These are phyloP conservation scores for Nakazawaea molendinolei DNA, from an alignment of 805 yeast species.

Conservation along the genomic window DNA sequence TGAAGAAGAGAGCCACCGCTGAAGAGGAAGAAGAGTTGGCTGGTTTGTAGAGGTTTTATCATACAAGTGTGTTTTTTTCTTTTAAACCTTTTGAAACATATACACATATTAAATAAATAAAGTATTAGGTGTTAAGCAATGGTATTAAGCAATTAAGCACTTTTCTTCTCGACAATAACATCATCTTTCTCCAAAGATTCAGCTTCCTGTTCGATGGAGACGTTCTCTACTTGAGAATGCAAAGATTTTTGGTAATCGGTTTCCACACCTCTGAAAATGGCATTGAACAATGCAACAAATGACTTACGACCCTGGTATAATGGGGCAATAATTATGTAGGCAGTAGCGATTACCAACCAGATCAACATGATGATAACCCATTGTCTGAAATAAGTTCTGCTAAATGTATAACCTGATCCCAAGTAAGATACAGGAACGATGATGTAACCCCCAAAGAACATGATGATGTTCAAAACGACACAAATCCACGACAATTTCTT, in stretches of 20 bases:
- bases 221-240: neutral
- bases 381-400: slow-evolving; percentile 28
- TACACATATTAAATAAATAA: no score
- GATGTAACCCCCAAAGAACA: slow-evolving; percentile 24
- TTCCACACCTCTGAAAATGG: slow-evolving; percentile 6
- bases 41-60: slow-evolving; percentile 20
- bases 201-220: neutral
- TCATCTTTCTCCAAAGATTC: neutral
- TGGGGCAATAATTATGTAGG: slow-evolving; percentile 31
- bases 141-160: no score
- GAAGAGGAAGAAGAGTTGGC: slow-evolving; percentile 53
- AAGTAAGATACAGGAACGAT: slow-evolving; percentile 26
- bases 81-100: no score
- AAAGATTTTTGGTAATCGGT: slow-evolving; percentile 9
- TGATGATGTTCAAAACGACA: slow-evolving; percentile 29
- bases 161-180: no score
- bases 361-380: slow-evolving; percentile 32
- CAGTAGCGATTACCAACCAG: slow-evolving; percentile 28
- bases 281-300: slow-evolving; percentile 6
- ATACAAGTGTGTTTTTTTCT: neutral
- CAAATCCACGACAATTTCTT: slow-evolving; percentile 35
- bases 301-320: slow-evolving; percentile 27
- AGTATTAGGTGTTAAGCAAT: no score
- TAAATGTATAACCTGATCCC: slow-evolving; percentile 28
- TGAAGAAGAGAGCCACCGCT: slow-evolving; percentile 65